phyloP scores from a whole-genome alignment of 495 filamentous ascomycete genomes.

The Xylaria sp. region DNA sequence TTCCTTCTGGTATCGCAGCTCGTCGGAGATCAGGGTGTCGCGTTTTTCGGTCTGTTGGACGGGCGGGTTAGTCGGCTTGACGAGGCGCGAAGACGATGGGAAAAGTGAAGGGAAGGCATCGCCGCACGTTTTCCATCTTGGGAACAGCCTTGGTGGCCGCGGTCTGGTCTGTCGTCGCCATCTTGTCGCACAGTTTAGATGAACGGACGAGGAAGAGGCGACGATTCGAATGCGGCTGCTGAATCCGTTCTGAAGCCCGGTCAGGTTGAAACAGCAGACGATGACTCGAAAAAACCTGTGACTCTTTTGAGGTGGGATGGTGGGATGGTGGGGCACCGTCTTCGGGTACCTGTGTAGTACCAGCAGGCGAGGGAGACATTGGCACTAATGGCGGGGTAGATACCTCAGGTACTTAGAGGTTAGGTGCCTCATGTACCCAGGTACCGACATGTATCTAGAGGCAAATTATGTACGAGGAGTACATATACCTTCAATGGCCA shows the following conservation, averaged over 20 bases:
- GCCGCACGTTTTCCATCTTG: slow-evolving; percentile 24
- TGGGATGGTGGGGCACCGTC: slow-evolving; percentile 18
- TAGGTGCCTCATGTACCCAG: not conserved
- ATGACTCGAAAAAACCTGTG: slow-evolving; percentile 20
- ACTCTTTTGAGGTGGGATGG: slow-evolving; percentile 18
- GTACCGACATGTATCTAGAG: not conserved
- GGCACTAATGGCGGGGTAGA: slow-evolving; percentile 9
- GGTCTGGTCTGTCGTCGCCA: slow-evolving; percentile 14
- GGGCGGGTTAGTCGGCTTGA: slow-evolving; percentile 6
- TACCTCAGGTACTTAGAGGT: no score
- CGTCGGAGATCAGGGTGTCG: slow-evolving; percentile 83
- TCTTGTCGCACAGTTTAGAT: slow-evolving; percentile 10
- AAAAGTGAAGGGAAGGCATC: not conserved
- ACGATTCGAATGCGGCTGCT: not conserved
- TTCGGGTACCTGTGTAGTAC: not conserved
- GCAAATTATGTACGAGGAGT: no score
- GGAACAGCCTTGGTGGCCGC: slow-evolving; percentile 17
- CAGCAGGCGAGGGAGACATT: no score
- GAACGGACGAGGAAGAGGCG: not conserved
- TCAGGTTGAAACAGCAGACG: not conserved
- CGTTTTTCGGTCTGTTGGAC: slow-evolving; percentile 76
- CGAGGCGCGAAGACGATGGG: not conserved
- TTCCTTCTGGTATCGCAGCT: slow-evolving; percentile 89
- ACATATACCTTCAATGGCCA: no score
- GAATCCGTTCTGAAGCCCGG: not conserved